Conservation (phyloP, 2,329 filamentous ascomycete genomes). For the Curvularia spicifera region DNA sequence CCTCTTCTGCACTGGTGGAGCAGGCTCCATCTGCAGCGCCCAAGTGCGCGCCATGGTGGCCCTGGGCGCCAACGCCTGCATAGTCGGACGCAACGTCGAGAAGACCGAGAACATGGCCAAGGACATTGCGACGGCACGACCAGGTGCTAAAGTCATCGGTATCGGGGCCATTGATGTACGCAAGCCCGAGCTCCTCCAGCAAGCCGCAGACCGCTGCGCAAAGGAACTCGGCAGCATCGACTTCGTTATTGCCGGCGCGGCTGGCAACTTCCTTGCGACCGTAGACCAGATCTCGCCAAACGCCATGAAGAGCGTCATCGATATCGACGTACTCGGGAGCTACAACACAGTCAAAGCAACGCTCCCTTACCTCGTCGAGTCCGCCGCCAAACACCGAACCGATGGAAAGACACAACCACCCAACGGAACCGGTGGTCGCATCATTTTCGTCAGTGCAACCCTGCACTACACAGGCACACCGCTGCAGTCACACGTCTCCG, state of each 20-base stretch:
- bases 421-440: conserved; percentile 73
- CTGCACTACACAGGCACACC: conserved; percentile 89
- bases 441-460: conserved; percentile 88
- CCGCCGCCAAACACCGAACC: conserved; percentile 67
- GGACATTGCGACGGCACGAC: conserved; percentile 79
- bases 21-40: conserved; percentile 90
- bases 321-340: conserved; percentile 92
- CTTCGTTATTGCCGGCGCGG: conserved; percentile 92
- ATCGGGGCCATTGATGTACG: conserved; percentile 77
- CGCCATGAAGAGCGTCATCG: conserved; percentile 93
- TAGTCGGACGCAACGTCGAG: conserved; percentile 85
- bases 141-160: conserved; percentile 83
- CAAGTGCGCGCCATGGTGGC: conserved; percentile 91
- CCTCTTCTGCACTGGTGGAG: conserved; percentile 92
- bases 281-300: conserved; percentile 82
- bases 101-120: conserved; percentile 84
- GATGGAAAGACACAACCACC: conserved; percentile 60
- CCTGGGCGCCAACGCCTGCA: conserved; percentile 91
- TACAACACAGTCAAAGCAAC: conserved; percentile 96
- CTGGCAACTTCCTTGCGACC: conserved; percentile 92
- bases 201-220: conserved; percentile 78
- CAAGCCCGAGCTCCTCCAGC: conserved; percentile 68
- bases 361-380: conserved; percentile 78
- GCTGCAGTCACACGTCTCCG: conserved; percentile 86
- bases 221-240: conserved; percentile 87